Conservation (phyloP, 2,329 filamentous ascomycete species). For the Beauveria brongniartii region DNA sequence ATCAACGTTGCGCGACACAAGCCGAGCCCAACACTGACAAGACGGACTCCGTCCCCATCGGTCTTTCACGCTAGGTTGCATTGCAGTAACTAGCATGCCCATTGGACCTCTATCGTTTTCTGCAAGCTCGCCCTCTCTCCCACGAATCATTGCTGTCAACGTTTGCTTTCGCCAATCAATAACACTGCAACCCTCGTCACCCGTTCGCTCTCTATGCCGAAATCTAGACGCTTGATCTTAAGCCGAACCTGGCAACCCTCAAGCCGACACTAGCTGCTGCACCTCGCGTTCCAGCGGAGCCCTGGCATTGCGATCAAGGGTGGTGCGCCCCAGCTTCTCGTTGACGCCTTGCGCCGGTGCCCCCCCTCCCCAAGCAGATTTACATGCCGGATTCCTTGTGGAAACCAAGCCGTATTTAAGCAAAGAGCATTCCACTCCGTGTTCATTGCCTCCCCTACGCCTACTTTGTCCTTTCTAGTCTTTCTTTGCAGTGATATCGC, state of each 20-base stretch:
- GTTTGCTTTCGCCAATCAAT: not conserved
- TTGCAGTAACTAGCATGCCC: not conserved
- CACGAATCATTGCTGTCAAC: not conserved
- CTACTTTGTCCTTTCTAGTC: not conserved
- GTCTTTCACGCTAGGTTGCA: not conserved
- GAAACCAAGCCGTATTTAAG: slow-evolving; percentile 1
- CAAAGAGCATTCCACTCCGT: slow-evolving; percentile 5
- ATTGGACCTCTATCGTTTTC: not conserved
- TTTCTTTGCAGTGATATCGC: not conserved
- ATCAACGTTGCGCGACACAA: not conserved
- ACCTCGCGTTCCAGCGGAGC: slow-evolving; percentile 17
- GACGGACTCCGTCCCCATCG: not conserved
- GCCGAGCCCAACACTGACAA: not conserved
- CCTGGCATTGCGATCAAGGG: slow-evolving; percentile 20
- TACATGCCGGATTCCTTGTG: not conserved
- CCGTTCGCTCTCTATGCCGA: not conserved
- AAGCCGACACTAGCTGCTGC: not conserved
- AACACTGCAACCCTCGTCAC: not conserved
- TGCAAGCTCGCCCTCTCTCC: not conserved
- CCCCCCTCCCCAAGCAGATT: not conserved
- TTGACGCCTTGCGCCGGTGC: not conserved
- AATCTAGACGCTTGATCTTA: not conserved
- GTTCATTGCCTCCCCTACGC: not conserved
- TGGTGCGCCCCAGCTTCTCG: not conserved
- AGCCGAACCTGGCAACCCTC: not conserved